Percentiles rank a stretch among this genome's conserved stretches.
Conservation (phyloP, 129 eudicot species). For the Gnaphalium uliginosum region DNA sequence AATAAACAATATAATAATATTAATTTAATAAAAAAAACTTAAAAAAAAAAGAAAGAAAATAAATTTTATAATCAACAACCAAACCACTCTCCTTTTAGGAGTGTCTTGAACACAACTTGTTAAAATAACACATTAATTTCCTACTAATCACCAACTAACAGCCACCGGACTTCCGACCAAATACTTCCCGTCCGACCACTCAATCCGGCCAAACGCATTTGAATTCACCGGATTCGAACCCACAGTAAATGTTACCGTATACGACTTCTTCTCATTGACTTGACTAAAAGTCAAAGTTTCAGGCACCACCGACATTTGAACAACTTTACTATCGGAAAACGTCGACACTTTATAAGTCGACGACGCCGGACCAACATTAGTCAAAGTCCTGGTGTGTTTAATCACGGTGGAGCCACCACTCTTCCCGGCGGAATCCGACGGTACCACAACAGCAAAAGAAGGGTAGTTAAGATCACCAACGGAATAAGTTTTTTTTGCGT, state of each 20-base stretch:
- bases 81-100: conserved; percentile 32
- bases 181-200: conserved; percentile 91
- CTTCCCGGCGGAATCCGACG: conserved; percentile 34
- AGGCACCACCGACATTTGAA: conserved; percentile 71
- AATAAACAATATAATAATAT: conserved; percentile 20
- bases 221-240: conserved; percentile 54
- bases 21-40: conserved; percentile 14
- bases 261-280: conserved; percentile 70
- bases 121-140: conserved; percentile 21
- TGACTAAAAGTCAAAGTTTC: conserved; percentile 49
- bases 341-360: conserved; percentile 72
- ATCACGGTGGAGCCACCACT: conserved; percentile 51
- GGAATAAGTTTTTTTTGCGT: conserved; percentile 48
- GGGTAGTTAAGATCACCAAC: conserved; percentile 78
- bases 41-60: background rate
- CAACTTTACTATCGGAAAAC: conserved; percentile 38
- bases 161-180: conserved; percentile 87
- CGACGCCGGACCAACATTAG: conserved; percentile 67
- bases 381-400: conserved; percentile 78
- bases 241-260: conserved; percentile 63
- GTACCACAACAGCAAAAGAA: conserved; percentile 69
- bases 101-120: conserved; percentile 28
- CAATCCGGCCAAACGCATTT: conserved; percentile 73
- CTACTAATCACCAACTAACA: conserved; percentile 66
- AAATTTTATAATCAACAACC: conserved; percentile 31